These are phyloP conservation scores for Trametes meyenii DNA, from an alignment of 768 basidiomycete genomes.

Conservation along the genomic window DNA sequence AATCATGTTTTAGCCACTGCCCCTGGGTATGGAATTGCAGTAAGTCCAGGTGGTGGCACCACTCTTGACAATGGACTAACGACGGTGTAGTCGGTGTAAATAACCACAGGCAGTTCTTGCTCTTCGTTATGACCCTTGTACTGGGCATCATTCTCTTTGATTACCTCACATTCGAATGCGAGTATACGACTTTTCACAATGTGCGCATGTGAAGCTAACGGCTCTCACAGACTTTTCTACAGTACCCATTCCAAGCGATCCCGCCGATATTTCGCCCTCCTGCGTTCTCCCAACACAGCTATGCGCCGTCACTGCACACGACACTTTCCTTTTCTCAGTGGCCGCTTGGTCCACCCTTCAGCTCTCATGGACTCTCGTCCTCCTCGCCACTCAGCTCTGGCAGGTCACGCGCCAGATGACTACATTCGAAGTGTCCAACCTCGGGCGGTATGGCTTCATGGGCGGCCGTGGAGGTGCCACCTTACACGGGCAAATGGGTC, in stretches of 20 bases:
- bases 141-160: conserved; percentile 80
- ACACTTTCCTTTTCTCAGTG: conserved; percentile 85
- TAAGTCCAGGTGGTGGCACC: conserved; percentile 41
- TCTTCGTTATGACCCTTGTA: conserved; percentile 90
- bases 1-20: conserved; percentile 69
- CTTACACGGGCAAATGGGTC: conserved; percentile 76
- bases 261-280: conserved; percentile 50
- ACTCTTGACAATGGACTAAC: conserved; percentile 4
- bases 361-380: conserved; percentile 90
- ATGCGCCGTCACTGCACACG: conserved; percentile 71
- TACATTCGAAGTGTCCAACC: conserved; percentile 92
- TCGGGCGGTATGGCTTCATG: conserved; percentile 96
- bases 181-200: conserved; percentile 34
- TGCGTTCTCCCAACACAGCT: conserved; percentile 71
- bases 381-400: conserved; percentile 86
- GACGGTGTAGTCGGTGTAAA: conserved; percentile 71
- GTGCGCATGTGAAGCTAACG: not conserved
- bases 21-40: conserved; percentile 99
- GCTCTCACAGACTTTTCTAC: conserved; percentile 56
- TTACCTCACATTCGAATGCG: conserved; percentile 82
- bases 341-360: conserved; percentile 88
- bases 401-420: conserved; percentile 95
- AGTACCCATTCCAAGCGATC: conserved; percentile 40
- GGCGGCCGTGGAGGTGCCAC: conserved; percentile 82
- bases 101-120: conserved; percentile 94